These are phyloP conservation scores for Lodderomyces parapsilosis DNA, from an alignment of 1,139 yeast species.

Conservation along the genomic window DNA sequence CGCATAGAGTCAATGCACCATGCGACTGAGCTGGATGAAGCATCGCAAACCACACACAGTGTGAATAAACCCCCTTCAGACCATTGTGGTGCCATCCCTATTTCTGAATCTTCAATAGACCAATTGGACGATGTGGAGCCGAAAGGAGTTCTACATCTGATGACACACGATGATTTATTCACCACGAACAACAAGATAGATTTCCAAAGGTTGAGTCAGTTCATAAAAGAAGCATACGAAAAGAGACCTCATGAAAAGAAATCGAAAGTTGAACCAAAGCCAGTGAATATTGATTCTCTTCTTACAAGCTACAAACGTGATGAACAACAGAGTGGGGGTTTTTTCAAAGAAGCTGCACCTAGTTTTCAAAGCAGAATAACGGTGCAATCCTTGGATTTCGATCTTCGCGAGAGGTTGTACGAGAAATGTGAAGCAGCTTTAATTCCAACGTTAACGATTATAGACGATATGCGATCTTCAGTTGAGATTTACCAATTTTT, in stretches of 20 bases:
- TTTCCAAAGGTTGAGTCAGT: slow-evolving; percentile 8
- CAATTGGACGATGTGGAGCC: not conserved
- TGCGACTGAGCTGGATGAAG: too few species aligned
- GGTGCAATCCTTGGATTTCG: slow-evolving; percentile 1
- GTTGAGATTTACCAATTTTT: slow-evolving; percentile 10
- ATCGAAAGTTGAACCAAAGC: not conserved
- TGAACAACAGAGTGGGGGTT: not conserved
- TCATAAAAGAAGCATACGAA: slow-evolving; percentile 10
- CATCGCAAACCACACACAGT: too few species aligned
- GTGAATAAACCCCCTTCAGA: too few species aligned
- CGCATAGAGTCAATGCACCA: too few species aligned
- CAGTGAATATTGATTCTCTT: slow-evolving; percentile 1
- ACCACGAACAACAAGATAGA: slow-evolving; percentile 2
- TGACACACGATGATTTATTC: not conserved
- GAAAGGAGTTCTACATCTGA: not conserved
- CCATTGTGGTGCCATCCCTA: too few species aligned
- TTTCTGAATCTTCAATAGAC: too few species aligned
- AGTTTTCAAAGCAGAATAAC: slow-evolving; percentile 10
- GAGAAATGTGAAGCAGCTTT: slow-evolving; percentile 22
- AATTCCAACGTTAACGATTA: slow-evolving; percentile 23
- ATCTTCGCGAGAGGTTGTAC: slow-evolving; percentile 18
- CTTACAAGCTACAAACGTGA: slow-evolving; percentile 2
- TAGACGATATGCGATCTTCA: slow-evolving; percentile 15
- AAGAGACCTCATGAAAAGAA: not conserved
- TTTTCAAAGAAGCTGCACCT: slow-evolving; percentile 5